These are phyloP conservation scores for Copromyces sp. DNA, from an alignment of 495 filamentous ascomycete species.

Conservation along the genomic window DNA sequence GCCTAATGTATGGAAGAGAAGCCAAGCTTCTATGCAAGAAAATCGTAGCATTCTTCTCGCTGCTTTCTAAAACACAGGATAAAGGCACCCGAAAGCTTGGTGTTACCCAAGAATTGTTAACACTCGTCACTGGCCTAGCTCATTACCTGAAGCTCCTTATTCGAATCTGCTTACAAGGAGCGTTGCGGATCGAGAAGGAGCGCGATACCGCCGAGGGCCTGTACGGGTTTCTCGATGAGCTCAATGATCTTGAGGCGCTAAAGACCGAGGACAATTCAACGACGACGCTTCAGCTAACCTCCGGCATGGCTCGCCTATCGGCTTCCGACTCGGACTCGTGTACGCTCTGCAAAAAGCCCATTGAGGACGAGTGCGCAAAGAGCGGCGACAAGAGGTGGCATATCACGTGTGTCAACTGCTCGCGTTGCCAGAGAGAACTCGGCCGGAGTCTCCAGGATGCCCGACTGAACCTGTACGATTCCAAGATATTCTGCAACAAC, in stretches of 20 bases:
- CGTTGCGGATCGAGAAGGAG: constrained; percentile 84
- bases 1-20: constrained; percentile 83
- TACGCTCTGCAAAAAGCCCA: constrained; percentile 65
- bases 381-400: constrained; percentile 73
- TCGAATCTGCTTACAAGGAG: constrained; percentile 88
- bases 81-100: constrained; percentile 78
- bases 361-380: constrained; percentile 85
- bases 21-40: constrained; percentile 98
- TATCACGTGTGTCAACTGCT: constrained; percentile 65
- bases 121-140: constrained; percentile 89
- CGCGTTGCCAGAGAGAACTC: constrained; percentile 63
- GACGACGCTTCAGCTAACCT: constrained; percentile 58
- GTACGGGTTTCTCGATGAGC: constrained; percentile 67
- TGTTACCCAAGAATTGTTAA: constrained; percentile 92
- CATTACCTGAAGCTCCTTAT: constrained; percentile 98
- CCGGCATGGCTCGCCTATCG: constrained; percentile 63
- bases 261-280: constrained; percentile 50
- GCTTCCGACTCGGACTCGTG: constrained; percentile 77
- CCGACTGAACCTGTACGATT: constrained; percentile 52
- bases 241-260: constrained; percentile 62
- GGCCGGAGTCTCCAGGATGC: constrained; percentile 52
- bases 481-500: constrained; percentile 55
- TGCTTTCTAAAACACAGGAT: constrained; percentile 89
- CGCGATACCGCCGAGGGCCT: constrained; percentile 62
- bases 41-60: constrained; percentile 93